A percentile compares a stretch with the other conserved stretches of the same genome.
Conservation (phyloP, 805 yeast genomes). For the Metschnikowia picachoensis region DNA sequence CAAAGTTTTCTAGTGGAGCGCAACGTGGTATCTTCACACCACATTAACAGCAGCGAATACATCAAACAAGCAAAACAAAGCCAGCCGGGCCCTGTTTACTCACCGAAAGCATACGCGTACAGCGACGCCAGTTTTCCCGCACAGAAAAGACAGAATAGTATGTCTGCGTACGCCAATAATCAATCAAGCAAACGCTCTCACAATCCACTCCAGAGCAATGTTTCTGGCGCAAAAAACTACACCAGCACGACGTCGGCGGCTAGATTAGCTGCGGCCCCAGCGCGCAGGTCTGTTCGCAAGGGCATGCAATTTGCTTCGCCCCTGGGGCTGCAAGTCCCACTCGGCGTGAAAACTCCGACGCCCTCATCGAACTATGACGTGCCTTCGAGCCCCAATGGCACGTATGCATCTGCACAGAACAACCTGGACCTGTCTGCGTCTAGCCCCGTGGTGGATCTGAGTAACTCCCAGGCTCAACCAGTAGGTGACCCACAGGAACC, state of each 20-base stretch:
- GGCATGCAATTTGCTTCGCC: conserved; percentile 17
- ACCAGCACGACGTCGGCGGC: conserved; percentile 6
- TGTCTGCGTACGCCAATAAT: conserved; percentile 30
- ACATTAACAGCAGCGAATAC: not conserved
- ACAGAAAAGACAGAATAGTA: conserved; percentile 40
- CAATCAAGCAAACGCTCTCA: conserved; percentile 36
- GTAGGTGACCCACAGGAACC: conserved; percentile 9
- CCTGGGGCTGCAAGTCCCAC: conserved; percentile 10
- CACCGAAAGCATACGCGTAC: conserved; percentile 5
- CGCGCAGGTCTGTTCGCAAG: conserved; percentile 10
- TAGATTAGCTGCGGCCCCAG: conserved; percentile 5
- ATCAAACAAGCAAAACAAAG: not conserved
- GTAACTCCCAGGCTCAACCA: conserved; percentile 6
- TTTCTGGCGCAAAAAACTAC: conserved; percentile 11
- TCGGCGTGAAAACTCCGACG: conserved; percentile 33
- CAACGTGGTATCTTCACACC: conserved; percentile 2
- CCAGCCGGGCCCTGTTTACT: not conserved
- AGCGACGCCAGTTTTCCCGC: conserved; percentile 15
- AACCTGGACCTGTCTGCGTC: conserved; percentile 41
- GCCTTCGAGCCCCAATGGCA: conserved; percentile 37
- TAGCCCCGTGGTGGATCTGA: conserved; percentile 25
- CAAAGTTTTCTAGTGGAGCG: conserved; percentile 6
- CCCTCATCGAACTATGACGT: conserved; percentile 39
- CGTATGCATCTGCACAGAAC: conserved; percentile 28
- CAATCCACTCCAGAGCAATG: conserved; percentile 18